Conservation (phyloP, 768 basidiomycete species). For the Mycena maculata region DNA sequence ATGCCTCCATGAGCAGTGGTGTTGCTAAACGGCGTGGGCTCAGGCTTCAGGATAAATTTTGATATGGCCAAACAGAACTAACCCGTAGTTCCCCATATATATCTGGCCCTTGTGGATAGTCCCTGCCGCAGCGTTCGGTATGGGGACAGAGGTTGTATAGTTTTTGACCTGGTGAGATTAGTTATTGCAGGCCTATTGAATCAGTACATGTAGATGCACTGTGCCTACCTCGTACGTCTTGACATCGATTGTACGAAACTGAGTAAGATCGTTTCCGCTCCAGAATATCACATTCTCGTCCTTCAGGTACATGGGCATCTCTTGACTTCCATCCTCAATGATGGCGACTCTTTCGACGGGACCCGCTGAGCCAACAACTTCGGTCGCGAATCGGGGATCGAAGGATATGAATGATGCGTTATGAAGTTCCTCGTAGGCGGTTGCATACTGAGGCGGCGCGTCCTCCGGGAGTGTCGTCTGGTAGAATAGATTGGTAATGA, state of each 20-base stretch:
- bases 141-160: slow-evolving; percentile 15
- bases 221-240: slow-evolving; percentile 13
- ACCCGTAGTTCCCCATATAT: slow-evolving; percentile 20
- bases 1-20: slow-evolving; percentile 4
- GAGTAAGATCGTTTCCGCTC: slow-evolving; percentile 12
- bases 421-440: slow-evolving; percentile 7
- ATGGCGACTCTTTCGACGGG: slow-evolving; percentile 15
- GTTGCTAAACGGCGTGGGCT: background rate
- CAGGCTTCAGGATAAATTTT: background rate
- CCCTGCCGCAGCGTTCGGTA: slow-evolving; percentile 17
- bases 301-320: slow-evolving; percentile 22
- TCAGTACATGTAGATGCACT: background rate
- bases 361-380: slow-evolving; percentile 15
- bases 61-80: background rate
- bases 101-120: slow-evolving; percentile 24
- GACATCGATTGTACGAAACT: slow-evolving; percentile 19
- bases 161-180: slow-evolving; percentile 4
- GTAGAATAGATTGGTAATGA: slow-evolving; percentile 21
- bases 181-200: background rate
- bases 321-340: slow-evolving; percentile 17
- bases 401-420: slow-evolving; percentile 24
- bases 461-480: slow-evolving; percentile 14
- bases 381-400: slow-evolving; percentile 18
- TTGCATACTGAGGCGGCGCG: slow-evolving; percentile 3
- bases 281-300: slow-evolving; percentile 19